These are phyloP conservation scores for Ceratobasidium sp. DNA, from an alignment of 1,284 basidiomycete genomes.

Conservation along the genomic window DNA sequence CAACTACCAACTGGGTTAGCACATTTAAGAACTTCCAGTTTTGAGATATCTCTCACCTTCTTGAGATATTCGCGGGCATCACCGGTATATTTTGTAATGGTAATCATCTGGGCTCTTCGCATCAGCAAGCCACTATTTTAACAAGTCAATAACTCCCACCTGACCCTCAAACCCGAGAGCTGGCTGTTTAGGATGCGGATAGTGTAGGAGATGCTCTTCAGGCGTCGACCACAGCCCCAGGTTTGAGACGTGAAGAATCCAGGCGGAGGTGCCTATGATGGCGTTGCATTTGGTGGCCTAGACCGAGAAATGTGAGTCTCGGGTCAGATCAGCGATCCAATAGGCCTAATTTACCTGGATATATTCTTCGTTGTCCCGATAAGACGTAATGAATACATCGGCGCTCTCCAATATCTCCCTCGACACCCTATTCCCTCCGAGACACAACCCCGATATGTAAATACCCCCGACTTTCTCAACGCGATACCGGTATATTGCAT, in stretches of 20 bases:
- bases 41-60: constrained; percentile 49
- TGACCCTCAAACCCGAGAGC: constrained; percentile 54
- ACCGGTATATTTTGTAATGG: constrained; percentile 87
- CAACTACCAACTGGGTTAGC: constrained; percentile 50
- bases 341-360: constrained; percentile 54
- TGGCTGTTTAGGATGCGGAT: constrained; percentile 57
- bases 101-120: constrained; percentile 62
- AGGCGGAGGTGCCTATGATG: constrained; percentile 76
- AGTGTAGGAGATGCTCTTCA: constrained; percentile 67
- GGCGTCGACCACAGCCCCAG: constrained; percentile 68
- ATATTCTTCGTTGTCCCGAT: constrained; percentile 70
- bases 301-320: not conserved
- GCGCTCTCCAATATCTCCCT: constrained; percentile 54
- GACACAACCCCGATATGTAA: constrained; percentile 26
- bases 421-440: constrained; percentile 50
- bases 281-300: constrained; percentile 66
- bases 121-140: not conserved
- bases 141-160: constrained; percentile 48
- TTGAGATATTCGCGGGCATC: constrained; percentile 83
- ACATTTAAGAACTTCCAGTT: not conserved
- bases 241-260: constrained; percentile 78
- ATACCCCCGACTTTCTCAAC: constrained; percentile 60
- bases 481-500: constrained; percentile 64
- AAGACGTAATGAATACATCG: constrained; percentile 73
- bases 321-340: not conserved